phyloP scores from a whole-genome alignment of 2,329 filamentous ascomycete genomes.

The Dendryphion nanum region DNA sequence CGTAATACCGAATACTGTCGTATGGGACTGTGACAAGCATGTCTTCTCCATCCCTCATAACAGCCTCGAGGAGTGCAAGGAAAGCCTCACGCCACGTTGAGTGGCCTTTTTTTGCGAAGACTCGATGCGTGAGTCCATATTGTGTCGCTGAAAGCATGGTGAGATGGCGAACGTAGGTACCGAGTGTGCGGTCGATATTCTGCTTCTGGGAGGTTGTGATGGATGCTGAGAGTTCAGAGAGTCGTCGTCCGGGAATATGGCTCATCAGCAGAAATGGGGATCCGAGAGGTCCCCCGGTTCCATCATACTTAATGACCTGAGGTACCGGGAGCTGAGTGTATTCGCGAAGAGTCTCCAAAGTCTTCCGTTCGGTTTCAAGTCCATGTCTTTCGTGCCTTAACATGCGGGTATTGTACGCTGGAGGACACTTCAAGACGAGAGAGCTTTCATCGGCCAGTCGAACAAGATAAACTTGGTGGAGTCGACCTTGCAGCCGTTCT shows the following conservation, averaged over 20 bases:
- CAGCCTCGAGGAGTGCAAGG: constrained; percentile 50
- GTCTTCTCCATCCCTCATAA: constrained; percentile 58
- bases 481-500: constrained; percentile 32
- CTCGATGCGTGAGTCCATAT: constrained; percentile 53
- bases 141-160: constrained; percentile 45
- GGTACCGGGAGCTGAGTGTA: constrained; percentile 39
- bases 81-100: constrained; percentile 57
- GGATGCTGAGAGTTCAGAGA: constrained; percentile 28
- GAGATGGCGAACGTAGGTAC: constrained; percentile 42
- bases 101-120: constrained; percentile 46
- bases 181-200: constrained; percentile 41
- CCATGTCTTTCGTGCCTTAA: constrained; percentile 45
- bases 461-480: constrained; percentile 45
- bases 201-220: constrained; percentile 37
- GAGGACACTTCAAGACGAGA: constrained; percentile 43
- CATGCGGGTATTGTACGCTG: constrained; percentile 36
- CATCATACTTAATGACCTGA: constrained; percentile 40
- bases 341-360: constrained; percentile 38
- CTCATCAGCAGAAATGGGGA: constrained; percentile 35
- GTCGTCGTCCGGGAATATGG: constrained; percentile 30
- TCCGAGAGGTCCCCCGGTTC: constrained; percentile 24
- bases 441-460: constrained; percentile 38
- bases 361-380: constrained; percentile 40
- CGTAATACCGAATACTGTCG: constrained; percentile 51
- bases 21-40: constrained; percentile 59